Evolutionary conservation across 2,329 filamentous ascomycete genomes (phyloP).

Genomic region (Lithohypha guttulata): DNA sequence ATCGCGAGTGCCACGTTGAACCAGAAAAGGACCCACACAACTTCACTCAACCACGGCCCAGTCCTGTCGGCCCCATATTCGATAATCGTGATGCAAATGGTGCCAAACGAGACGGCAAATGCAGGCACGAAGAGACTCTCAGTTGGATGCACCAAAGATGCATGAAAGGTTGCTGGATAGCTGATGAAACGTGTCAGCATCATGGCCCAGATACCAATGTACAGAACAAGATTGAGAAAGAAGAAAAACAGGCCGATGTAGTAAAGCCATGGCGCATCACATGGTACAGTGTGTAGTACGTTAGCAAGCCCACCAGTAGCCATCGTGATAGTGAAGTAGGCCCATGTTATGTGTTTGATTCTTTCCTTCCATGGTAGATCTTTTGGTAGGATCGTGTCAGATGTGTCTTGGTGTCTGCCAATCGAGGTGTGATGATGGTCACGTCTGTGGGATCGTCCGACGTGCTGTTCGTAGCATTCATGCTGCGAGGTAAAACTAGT

Average conservation of each 20-base stretch:
- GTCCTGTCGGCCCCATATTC: constrained; percentile 59
- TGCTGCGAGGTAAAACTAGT: not conserved
- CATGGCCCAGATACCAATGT: constrained; percentile 50
- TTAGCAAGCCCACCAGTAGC: constrained; percentile 51
- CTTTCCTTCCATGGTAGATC: constrained; percentile 41
- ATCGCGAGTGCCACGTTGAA: constrained; percentile 59
- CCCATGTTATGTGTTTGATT: constrained; percentile 61
- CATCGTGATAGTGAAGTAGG: constrained; percentile 65
- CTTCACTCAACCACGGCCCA: constrained; percentile 50
- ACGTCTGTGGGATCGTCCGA: constrained; percentile 19
- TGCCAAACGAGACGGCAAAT: constrained; percentile 57
- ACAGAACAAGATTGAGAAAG: constrained; percentile 53
- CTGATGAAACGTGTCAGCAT: constrained; percentile 58
- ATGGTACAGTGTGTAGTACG: constrained; percentile 46
- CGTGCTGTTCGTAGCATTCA: constrained; percentile 10
- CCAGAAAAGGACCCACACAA: constrained; percentile 64
- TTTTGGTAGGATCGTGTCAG: too few relatives aligned
- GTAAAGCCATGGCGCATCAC: constrained; percentile 44
- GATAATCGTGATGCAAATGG: constrained; percentile 66
- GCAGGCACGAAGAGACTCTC: constrained; percentile 70
- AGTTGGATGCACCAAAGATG: constrained; percentile 63
- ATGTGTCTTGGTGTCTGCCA: too few relatives aligned
- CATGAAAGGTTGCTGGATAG: constrained; percentile 58
- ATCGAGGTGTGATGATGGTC: too few relatives aligned
- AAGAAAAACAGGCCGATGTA: constrained; percentile 52